Evolutionary conservation across 2,329 filamentous ascomycete species (phyloP).

Genomic region (Xylariaceae sp.): DNA sequence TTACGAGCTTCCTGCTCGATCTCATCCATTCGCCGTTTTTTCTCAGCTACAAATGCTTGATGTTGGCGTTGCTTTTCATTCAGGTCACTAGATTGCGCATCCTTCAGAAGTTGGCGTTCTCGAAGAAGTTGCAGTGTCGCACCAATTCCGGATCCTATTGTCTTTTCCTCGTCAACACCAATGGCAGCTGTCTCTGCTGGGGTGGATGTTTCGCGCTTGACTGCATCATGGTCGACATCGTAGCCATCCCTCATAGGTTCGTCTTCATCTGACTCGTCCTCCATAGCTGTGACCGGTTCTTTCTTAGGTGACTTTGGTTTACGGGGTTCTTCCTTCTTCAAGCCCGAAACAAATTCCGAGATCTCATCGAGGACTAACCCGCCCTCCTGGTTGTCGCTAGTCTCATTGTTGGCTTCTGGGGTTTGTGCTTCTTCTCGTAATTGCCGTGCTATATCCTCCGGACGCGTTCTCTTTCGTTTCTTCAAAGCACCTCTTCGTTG

Average conservation of each 20-base stretch:
- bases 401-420: conserved; percentile 53
- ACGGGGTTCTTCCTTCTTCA: conserved; percentile 65
- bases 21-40: conserved; percentile 70
- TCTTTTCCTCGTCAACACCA: conserved; percentile 84
- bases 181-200: conserved; percentile 59
- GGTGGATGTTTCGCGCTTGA: conserved; percentile 48
- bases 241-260: conserved; percentile 52
- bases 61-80: conserved; percentile 72
- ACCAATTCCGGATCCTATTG: conserved; percentile 79
- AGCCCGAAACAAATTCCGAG: conserved; percentile 86
- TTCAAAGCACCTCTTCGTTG: conserved; percentile 84
- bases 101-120: conserved; percentile 79
- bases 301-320: conserved; percentile 44
- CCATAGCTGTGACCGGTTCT: conserved; percentile 48
- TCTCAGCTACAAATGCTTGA: conserved; percentile 78
- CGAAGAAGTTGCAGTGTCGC: conserved; percentile 80
- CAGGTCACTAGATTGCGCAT: conserved; percentile 61
- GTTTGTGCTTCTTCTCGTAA: conserved; percentile 66
- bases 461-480: conserved; percentile 84
- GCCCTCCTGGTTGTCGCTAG: conserved; percentile 41
- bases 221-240: conserved; percentile 51
- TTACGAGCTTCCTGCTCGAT: conserved; percentile 77
- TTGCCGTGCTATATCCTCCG: conserved; percentile 84
- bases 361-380: conserved; percentile 95
- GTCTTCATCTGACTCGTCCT: conserved; percentile 49